Base-by-base conservation (phyloP, 2,329 filamentous ascomycete species). In the Diaporthe amygdali region DNA sequence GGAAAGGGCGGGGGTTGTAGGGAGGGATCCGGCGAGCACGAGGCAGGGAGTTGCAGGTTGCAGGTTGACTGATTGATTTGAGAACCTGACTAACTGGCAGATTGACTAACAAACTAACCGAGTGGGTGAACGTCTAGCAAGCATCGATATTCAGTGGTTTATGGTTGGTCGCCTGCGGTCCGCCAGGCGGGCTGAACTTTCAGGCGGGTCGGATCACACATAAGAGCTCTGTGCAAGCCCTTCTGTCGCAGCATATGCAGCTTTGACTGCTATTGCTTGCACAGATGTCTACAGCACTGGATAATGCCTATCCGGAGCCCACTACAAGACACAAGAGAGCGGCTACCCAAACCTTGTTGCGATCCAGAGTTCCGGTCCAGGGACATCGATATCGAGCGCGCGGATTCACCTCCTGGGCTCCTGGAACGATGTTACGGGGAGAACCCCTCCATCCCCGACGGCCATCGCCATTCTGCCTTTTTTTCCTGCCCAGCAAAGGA, bases 391-490 rank as follows among this genome's bases (percentile, higher is more conserved):
- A 64, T 64, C 59, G 59, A 22, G 44, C 44, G 8, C 30, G 30
- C 14, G 41, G 44, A 37, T 64, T 27, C 20, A 64, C 59, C 59
- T 49, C 27, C 27, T 49, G 41, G 30, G 15, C 41, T 64, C 59
- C 20, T 64, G 27, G 59, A 49, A 44, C 59, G 59, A 64, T 64
- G 59, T 64, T 41, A 64, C 59, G 59, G 59, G 59, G 59, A 64
- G 30, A 49, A 20, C 44, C 59, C 59, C 59, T 37, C 59, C 59
- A 64, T n/a, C 30, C 59, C 59, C 44, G 44, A 22, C 44, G 44
- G 44, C 54, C 10, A 10, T 49, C 12, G 41, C n/a, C 52, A 37
- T 37, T 32, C 55, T 44, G 37, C 8, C 3, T 14, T 39, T 39
- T 39, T 8, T n/a, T 30, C 25, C 49, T 34, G 20, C 41, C 27